These are phyloP conservation scores for Phellinidium pouzarii DNA, from an alignment of 1,284 basidiomycete species.

Conservation along the genomic window DNA sequence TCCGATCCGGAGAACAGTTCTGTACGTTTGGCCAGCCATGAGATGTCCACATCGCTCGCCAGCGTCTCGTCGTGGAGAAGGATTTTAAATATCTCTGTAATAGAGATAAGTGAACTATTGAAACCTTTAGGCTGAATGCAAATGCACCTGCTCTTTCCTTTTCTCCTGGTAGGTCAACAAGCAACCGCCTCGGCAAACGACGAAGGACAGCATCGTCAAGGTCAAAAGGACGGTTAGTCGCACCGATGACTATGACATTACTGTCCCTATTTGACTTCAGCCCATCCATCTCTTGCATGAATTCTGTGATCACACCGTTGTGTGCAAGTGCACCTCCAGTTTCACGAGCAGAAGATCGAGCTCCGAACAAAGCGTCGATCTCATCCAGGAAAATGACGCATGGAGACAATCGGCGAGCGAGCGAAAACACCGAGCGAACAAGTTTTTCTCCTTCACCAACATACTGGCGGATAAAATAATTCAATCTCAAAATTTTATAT, in stretches of 20 bases:
- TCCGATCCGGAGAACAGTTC: conserved; percentile 91
- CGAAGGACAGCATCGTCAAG: conserved; percentile 81
- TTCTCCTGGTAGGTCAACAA: conserved; percentile 81
- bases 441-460: conserved; percentile 95
- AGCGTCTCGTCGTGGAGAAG: conserved; percentile 72
- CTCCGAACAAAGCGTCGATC: conserved; percentile 90
- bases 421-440: conserved; percentile 83
- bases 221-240: conserved; percentile 87
- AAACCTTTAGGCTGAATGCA: neutral
- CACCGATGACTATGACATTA: conserved; percentile 89
- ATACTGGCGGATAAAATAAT: conserved; percentile 49
- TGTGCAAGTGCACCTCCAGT: conserved; percentile 80
- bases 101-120: conserved; percentile 12
- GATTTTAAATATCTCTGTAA: conserved; percentile 75
- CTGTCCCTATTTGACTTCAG: conserved; percentile 74
- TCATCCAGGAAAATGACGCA: conserved; percentile 97
- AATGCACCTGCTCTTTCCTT: conserved; percentile 71
- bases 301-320: conserved; percentile 82
- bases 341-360: conserved; percentile 75
- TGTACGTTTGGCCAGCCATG: conserved; percentile 63
- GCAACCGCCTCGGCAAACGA: conserved; percentile 72
- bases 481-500: conserved; percentile 15
- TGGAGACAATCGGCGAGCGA: conserved; percentile 83
- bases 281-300: conserved; percentile 99
- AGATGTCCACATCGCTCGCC: conserved; percentile 61